Conservation (phyloP, 345 rosid species). For the Pugionium cornutum region DNA sequence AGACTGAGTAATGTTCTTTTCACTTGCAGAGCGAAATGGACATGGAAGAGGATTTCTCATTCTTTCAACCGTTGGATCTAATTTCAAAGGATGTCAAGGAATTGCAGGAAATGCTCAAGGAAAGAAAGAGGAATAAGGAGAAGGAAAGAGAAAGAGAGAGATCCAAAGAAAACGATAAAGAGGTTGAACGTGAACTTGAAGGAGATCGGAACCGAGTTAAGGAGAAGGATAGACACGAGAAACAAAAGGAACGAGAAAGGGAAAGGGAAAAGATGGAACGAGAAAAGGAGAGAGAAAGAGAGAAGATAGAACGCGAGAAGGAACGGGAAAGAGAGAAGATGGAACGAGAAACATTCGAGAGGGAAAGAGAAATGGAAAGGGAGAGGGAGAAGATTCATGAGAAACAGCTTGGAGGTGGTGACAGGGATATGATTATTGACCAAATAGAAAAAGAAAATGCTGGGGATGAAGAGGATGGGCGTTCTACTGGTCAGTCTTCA, state of each 20-base stretch:
- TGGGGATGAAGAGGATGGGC: conserved; percentile 59
- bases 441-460: conserved; percentile 53
- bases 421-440: conserved; percentile 54
- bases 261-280: conserved; percentile 50
- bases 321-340: no score
- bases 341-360: conserved; percentile 35
- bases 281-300: conserved; percentile 73
- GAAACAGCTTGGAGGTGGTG: conserved; percentile 61
- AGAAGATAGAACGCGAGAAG: conserved; percentile 53
- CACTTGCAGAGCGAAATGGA: conserved; percentile 66
- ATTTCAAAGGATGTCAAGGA: conserved; percentile 86
- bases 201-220: conserved; percentile 55
- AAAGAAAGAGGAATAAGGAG: conserved; percentile 70
- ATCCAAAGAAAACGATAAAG: conserved; percentile 52
- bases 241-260: conserved; percentile 57
- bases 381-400: conserved; percentile 68
- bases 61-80: conserved; percentile 94
- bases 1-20: conserved; percentile 2
- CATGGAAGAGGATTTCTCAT: conserved; percentile 92
- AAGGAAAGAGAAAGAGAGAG: conserved; percentile 60
- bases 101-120: conserved; percentile 72
- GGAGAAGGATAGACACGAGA: conserved; percentile 77
- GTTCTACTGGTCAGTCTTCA: conserved; percentile 48
- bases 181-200: conserved; percentile 58
- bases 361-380: conserved; percentile 59